Conservation (phyloP, 2,329 filamentous ascomycete genomes). For the Cladosporium phlei region DNA sequence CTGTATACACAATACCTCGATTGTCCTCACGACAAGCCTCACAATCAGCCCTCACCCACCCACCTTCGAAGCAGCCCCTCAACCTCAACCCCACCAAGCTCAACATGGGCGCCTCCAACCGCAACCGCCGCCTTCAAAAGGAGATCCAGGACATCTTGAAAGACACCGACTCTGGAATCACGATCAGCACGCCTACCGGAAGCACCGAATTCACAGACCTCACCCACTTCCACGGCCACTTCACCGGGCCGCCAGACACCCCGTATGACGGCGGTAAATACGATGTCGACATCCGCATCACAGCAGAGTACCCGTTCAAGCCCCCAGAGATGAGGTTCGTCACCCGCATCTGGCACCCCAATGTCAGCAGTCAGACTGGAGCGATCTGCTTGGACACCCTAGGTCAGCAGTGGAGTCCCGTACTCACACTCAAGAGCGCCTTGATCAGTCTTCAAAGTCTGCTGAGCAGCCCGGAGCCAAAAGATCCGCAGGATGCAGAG, state of each 20-base stretch:
- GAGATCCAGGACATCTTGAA: constrained; percentile 70
- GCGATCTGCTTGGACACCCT: constrained; percentile 96
- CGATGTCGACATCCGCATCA: constrained; percentile 79
- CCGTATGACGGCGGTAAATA: constrained; percentile 87
- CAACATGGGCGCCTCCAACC: constrained; percentile 51
- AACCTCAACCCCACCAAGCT: neutral
- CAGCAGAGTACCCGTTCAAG: constrained; percentile 86
- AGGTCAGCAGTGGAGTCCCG: constrained; percentile 84
- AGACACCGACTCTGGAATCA: constrained; percentile 74
- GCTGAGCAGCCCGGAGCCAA: constrained; percentile 87
- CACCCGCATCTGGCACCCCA: constrained; percentile 96
- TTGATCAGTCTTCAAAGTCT: constrained; percentile 90
- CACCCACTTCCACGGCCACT: constrained; percentile 75
- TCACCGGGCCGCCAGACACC: constrained; percentile 83
- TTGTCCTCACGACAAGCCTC: too few species aligned
- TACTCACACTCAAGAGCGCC: constrained; percentile 92
- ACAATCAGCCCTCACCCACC: too few species aligned
- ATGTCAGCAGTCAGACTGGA: constrained; percentile 74
- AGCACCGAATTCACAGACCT: constrained; percentile 63
- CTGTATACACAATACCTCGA: too few species aligned
- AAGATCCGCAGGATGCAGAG: constrained; percentile 93
- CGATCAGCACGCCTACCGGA: constrained; percentile 42
- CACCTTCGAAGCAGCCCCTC: neutral
- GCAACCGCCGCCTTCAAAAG: constrained; percentile 62
- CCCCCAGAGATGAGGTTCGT: constrained; percentile 86